phyloP scores from a whole-genome alignment of 495 filamentous ascomycete genomes.

The Talaromyces liani region DNA sequence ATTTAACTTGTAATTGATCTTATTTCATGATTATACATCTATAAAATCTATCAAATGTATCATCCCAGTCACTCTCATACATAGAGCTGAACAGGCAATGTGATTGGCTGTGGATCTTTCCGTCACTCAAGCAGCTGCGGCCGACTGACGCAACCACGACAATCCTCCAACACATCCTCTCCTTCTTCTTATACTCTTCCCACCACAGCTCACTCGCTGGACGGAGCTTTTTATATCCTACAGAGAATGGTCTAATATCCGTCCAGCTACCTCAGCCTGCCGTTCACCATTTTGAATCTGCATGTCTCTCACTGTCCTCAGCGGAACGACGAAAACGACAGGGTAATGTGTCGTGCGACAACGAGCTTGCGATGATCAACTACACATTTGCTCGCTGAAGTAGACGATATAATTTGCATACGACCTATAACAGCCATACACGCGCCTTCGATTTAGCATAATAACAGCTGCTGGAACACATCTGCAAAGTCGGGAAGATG shows the following conservation, averaged over 20 bases:
- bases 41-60: no score
- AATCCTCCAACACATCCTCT: background rate
- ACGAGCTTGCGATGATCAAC: background rate
- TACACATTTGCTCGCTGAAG: background rate
- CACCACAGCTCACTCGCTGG: background rate
- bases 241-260: background rate
- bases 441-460: background rate
- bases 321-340: background rate
- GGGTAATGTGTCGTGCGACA: background rate
- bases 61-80: background rate
- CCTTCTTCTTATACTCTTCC: background rate
- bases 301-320: background rate
- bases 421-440: background rate
- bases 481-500: conserved; percentile 31
- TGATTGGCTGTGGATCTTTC: background rate
- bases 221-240: background rate
- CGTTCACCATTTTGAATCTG: background rate
- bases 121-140: no score
- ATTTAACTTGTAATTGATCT: no score
- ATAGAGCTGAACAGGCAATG: background rate
- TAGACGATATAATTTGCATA: background rate
- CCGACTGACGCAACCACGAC: background rate
- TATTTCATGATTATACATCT: no score
- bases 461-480: background rate
- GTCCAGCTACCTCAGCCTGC: background rate